Conservation (phyloP, 1,284 basidiomycete genomes). For the Erythrobasidium hasegawianum region DNA sequence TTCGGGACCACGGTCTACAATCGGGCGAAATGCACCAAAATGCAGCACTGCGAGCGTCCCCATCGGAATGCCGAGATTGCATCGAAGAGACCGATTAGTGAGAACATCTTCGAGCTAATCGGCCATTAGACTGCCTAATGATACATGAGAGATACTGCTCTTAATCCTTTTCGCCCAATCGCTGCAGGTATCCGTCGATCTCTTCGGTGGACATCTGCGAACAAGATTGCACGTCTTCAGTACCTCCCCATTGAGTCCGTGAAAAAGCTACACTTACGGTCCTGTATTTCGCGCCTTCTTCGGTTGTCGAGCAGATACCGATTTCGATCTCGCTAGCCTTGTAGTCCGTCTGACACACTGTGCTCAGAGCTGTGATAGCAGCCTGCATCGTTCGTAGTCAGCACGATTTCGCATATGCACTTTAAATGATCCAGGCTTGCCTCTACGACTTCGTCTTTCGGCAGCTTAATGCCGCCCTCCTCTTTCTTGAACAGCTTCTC, state of each 20-base stretch:
- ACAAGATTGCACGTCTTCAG: constrained; percentile 24
- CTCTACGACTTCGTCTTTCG: constrained; percentile 52
- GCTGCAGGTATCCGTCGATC: constrained; percentile 76
- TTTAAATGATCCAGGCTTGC: too few species aligned
- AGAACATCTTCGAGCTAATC: too few species aligned
- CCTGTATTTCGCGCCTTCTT: constrained; percentile 40
- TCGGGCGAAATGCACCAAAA: too few species aligned
- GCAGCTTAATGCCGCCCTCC: constrained; percentile 33
- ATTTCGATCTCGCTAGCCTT: constrained; percentile 62
- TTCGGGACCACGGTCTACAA: too few species aligned
- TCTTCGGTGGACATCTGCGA: constrained; percentile 60
- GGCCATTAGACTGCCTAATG: constrained; percentile 13
- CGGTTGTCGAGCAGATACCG: constrained; percentile 47
- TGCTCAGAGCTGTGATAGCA: constrained; percentile 90
- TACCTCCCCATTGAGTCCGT: not conserved
- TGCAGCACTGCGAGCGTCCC: too few species aligned
- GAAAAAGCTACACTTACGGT: constrained; percentile 39
- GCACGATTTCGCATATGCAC: too few species aligned
- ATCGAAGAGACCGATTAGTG: too few species aligned
- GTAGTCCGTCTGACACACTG: constrained; percentile 90
- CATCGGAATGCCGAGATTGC: too few species aligned
- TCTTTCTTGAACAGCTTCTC: constrained; percentile 99
- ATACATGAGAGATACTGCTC: constrained; percentile 7
- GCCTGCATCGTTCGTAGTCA: constrained; percentile 50
- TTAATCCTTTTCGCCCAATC: constrained; percentile 90